phyloP scores from a whole-genome alignment of 495 filamentous ascomycete genomes.

The Penicillium silybi region DNA sequence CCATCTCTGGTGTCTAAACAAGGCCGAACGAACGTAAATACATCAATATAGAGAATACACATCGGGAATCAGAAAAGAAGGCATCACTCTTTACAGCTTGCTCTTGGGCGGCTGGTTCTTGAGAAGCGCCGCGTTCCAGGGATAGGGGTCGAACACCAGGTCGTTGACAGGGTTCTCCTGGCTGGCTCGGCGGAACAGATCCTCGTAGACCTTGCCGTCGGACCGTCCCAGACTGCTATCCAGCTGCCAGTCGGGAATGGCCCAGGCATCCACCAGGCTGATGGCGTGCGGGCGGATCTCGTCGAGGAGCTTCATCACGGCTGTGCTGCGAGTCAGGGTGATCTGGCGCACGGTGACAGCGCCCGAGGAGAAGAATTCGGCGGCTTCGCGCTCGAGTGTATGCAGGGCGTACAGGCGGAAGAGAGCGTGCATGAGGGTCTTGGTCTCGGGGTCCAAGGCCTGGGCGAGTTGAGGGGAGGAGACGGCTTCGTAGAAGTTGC shows the following conservation, averaged over 20 bases:
- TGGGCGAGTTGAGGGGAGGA: slow-evolving; percentile 39
- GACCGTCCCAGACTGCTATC: slow-evolving; percentile 60
- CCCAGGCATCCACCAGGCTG: slow-evolving; percentile 62
- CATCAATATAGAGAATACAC: slow-evolving; percentile 7
- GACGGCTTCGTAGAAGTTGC: slow-evolving; percentile 69
- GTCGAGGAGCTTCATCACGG: slow-evolving; percentile 60
- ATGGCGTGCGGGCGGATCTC: slow-evolving; percentile 67
- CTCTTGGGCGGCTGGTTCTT: slow-evolving; percentile 45
- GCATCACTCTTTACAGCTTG: slow-evolving; percentile 30
- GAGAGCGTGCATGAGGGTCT: slow-evolving; percentile 53
- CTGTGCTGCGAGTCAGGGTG: slow-evolving; percentile 53
- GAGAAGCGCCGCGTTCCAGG: slow-evolving; percentile 54
- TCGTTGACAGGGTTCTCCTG: slow-evolving; percentile 66
- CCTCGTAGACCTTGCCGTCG: slow-evolving; percentile 66
- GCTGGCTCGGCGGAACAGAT: slow-evolving; percentile 62
- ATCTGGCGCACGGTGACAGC: slow-evolving; percentile 65
- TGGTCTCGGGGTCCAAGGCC: slow-evolving; percentile 50
- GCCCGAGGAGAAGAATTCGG: slow-evolving; percentile 62
- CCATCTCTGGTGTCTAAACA: slow-evolving; percentile 8
- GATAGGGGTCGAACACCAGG: slow-evolving; percentile 64
- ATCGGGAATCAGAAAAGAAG: slow-evolving; percentile 4
- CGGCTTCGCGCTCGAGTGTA: slow-evolving; percentile 61
- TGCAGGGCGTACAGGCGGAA: slow-evolving; percentile 64
- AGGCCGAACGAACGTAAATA: neutral
- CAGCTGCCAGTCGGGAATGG: slow-evolving; percentile 66